Evolutionary conservation across 345 rosid genomes (phyloP).

Genomic region (Noccaea bulbosa): DNA sequence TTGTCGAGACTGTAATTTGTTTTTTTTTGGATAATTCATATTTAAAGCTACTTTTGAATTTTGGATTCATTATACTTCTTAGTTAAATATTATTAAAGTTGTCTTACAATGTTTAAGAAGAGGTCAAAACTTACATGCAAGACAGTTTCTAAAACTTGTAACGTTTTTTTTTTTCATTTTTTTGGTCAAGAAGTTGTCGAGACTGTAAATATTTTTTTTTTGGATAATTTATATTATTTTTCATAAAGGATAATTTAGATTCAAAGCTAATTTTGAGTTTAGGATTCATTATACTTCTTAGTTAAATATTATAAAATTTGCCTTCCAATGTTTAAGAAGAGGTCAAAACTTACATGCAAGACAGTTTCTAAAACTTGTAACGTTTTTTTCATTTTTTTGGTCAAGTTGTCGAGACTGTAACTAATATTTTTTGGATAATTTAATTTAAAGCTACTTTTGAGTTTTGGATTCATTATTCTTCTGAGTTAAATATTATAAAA

Average conservation of each 20-base stretch:
- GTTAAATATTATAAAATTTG: not conserved
- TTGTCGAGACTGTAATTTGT: not conserved
- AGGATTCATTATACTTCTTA: too few relatives aligned
- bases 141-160: too few relatives aligned
- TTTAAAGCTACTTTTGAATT: not conserved
- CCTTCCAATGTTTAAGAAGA: not conserved
- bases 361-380: not conserved
- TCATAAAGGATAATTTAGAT: not conserved
- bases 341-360: not conserved
- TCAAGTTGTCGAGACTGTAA: too few relatives aligned
- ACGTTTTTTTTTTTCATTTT: too few relatives aligned
- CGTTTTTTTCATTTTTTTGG: too few relatives aligned
- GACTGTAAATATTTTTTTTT: too few relatives aligned
- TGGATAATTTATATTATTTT: not conserved
- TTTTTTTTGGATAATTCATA: not conserved
- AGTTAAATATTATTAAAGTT: not conserved
- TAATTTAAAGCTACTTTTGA: constrained; percentile 1
- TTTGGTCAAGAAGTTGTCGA: too few relatives aligned
- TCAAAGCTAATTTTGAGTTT: not conserved
- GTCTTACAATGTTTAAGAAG: not conserved
- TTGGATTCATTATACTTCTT: too few relatives aligned
- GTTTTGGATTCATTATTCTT: too few relatives aligned
- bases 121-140: not conserved
- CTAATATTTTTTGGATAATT: too few relatives aligned
- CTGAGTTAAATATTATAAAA: not conserved